These are phyloP conservation scores for Carex arenaria DNA, from an alignment of 202 grass and related monocot genomes.

Conservation along the genomic window DNA sequence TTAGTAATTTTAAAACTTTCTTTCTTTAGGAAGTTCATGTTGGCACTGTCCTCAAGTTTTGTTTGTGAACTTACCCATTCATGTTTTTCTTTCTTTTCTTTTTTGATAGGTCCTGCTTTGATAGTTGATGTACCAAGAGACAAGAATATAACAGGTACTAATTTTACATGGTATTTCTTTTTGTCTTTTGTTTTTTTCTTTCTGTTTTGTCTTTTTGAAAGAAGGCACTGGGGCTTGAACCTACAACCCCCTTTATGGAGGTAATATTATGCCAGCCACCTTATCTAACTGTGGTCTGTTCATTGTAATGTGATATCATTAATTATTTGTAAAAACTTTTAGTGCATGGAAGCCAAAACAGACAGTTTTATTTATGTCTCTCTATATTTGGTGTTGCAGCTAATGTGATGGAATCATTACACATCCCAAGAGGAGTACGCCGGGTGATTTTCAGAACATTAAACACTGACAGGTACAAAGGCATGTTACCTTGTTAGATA, in stretches of 20 bases:
- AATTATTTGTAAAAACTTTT: not conserved
- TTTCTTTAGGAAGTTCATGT: too few relatives aligned
- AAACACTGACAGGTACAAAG: constrained; percentile 68
- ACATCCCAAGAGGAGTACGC: constrained; percentile 64
- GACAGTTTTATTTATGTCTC: not conserved
- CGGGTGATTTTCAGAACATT: constrained; percentile 79
- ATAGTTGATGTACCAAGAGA: constrained; percentile 87
- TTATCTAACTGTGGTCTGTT: not conserved
- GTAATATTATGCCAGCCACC: too few relatives aligned
- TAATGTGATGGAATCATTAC: constrained; percentile 61
- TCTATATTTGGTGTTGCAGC: constrained; percentile 31
- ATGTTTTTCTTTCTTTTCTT: not conserved
- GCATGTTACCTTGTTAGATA: not conserved
- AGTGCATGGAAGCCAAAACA: not conserved
- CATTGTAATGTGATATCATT: not conserved
- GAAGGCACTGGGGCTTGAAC: constrained; percentile 2
- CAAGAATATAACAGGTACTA: constrained; percentile 86
- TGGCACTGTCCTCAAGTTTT: not conserved
- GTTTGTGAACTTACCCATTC: not conserved
- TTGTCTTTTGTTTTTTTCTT: too few relatives aligned
- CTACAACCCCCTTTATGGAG: not conserved
- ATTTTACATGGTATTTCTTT: not conserved
- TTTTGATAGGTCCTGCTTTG: constrained; percentile 69
- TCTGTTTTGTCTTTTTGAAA: not conserved
- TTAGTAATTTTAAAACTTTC: too few relatives aligned